Evolutionary conservation across 768 basidiomycete genomes (phyloP).

Genomic region (Tricholoma flavovirens): DNA sequence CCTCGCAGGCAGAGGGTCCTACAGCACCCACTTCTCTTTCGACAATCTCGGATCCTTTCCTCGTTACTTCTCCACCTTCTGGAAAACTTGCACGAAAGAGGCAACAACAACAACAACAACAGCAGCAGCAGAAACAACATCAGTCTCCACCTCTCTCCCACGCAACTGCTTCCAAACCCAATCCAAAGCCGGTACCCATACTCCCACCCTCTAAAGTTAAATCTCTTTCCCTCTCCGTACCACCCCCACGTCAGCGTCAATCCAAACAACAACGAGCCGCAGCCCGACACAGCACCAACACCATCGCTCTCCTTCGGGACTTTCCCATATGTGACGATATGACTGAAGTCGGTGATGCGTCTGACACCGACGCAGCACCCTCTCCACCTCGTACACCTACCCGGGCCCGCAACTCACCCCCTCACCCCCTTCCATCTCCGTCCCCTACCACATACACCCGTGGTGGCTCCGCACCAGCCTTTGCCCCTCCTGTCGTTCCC

Average conservation of each 20-base stretch:
- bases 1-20: conserved; percentile 67
- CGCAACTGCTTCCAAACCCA: neutral
- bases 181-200: conserved; percentile 11
- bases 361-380: conserved; percentile 42
- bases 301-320: conserved; percentile 17
- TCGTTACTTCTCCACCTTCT: conserved; percentile 22
- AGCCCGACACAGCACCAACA: conserved; percentile 15
- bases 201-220: conserved; percentile 13
- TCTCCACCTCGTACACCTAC: conserved; percentile 32
- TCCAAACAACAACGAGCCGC: conserved; percentile 20
- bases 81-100: conserved; percentile 59
- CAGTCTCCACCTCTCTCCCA: neutral
- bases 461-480: neutral
- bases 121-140: conserved; percentile 22
- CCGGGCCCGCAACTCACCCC: conserved; percentile 21
- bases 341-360: conserved; percentile 39
- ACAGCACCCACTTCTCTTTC: conserved; percentile 29
- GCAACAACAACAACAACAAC: conserved; percentile 22
- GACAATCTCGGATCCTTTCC: conserved; percentile 28
- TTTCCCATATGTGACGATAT: conserved; percentile 76
- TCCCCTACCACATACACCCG: conserved; percentile 19
- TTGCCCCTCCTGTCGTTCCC: conserved; percentile 10
- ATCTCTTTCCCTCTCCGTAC: conserved; percentile 46
- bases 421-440: conserved; percentile 45
- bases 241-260: conserved; percentile 33